Base-by-base conservation (phyloP, 257 asterid species). In the Capsicum chinense region DNA sequence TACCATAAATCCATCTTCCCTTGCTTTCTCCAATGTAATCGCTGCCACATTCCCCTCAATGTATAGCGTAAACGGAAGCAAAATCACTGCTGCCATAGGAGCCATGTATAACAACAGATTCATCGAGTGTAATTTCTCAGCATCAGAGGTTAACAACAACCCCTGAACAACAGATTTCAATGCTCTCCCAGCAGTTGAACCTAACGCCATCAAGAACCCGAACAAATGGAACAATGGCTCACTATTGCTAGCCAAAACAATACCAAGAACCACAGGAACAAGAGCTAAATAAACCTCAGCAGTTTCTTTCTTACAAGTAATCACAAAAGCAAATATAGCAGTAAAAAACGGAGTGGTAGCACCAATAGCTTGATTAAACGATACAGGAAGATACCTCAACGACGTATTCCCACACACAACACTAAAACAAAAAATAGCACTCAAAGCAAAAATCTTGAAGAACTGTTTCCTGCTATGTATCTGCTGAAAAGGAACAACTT, bases 341-440 rank as follows among this genome's bases (percentile, higher is more conserved):
- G 99, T 96, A 83, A 96, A 96, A 74, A 96, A 96, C 0, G 98
- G 98, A 9, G 99, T 96, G 14, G 98, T 94, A 0, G 99, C 98
- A 26, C 99, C 99, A 57, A 96, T 93, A 3, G 99, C 99, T 58
- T 96, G 99, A 73, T 96, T 96, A 80, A 96, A 96, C 14, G 99
- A 96, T 0, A 96, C 97, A 6, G 98, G 99, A 62, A 96, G 88
- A 88, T 94, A 96, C 70, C 99, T 85, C 76, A 96, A 83, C 2
- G 99, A 96, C 47, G 99, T 94, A 80, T 96, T 96, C 3, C 99
- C 98, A 84, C 98, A 96, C 7, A 96, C 99, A 76, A 96, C 99
- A 6, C 98, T 94, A 84, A 96, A 93, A 84, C 95, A 96, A 78
- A 96, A 96, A 2, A 96, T 94, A 56, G 86, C 87, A 84, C 95